Evolutionary conservation across 2,329 filamentous ascomycete genomes (phyloP).

Genomic region (Waltergamsia citrina): DNA sequence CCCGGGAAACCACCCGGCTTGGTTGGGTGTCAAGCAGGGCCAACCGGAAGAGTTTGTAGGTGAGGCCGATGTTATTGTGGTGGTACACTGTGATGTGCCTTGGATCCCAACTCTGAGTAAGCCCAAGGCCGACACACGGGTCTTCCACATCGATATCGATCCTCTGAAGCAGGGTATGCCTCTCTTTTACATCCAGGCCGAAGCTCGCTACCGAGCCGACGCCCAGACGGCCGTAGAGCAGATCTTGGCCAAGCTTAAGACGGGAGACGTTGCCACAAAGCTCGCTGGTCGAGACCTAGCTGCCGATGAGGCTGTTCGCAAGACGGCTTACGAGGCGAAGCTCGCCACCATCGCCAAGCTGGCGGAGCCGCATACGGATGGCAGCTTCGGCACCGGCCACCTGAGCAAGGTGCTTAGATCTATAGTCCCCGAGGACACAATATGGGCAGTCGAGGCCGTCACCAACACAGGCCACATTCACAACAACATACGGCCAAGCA

Average conservation of each 20-base stretch:
- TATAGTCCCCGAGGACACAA: slow-evolving; percentile 36
- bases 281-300: slow-evolving; percentile 14
- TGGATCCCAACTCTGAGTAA: slow-evolving; percentile 77
- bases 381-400: slow-evolving; percentile 27
- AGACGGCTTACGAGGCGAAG: slow-evolving; percentile 46
- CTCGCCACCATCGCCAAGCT: slow-evolving; percentile 49
- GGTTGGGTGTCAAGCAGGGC: slow-evolving; percentile 64
- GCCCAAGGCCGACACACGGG: slow-evolving; percentile 38
- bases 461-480: slow-evolving; percentile 56
- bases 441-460: slow-evolving; percentile 68
- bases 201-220: slow-evolving; percentile 58
- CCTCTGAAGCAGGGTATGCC: slow-evolving; percentile 65
- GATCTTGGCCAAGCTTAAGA: slow-evolving; percentile 51
- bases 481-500: slow-evolving; percentile 57
- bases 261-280: slow-evolving; percentile 29
- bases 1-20: slow-evolving; percentile 58
- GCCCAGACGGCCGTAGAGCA: slow-evolving; percentile 57
- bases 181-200: slow-evolving; percentile 59
- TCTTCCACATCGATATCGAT: slow-evolving; percentile 58
- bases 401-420: slow-evolving; percentile 11
- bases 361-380: slow-evolving; percentile 49
- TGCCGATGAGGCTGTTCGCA: slow-evolving; percentile 32
- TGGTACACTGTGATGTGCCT: slow-evolving; percentile 83
- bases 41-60: slow-evolving; percentile 58
- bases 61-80: slow-evolving; percentile 73